Percentiles rank a stretch among this genome's conserved stretches.
Evolutionary conservation across 139 green algal genomes (phyloP).

Genomic region (Tetraselmis chui): DNA sequence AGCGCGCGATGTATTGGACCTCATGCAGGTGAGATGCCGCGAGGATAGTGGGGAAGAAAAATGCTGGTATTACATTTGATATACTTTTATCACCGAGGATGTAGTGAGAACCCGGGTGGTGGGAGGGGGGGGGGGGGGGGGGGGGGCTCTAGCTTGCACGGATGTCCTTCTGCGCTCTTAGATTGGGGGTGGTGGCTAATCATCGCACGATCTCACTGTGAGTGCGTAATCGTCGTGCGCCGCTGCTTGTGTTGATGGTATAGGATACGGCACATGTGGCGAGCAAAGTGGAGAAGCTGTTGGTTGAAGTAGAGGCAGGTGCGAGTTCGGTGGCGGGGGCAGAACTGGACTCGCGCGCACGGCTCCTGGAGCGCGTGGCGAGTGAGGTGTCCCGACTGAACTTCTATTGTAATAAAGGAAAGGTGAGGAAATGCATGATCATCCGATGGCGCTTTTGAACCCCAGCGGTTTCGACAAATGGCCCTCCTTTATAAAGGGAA

Average conservation of each 20-base stretch:
- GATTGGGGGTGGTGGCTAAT: too few species aligned
- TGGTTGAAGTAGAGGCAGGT: conserved; percentile 54
- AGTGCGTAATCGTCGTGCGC: neutral
- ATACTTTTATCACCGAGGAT: too few species aligned
- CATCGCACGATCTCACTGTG: too few species aligned
- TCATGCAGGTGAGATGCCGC: conserved; percentile 40
- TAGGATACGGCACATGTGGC: conserved; percentile 76
- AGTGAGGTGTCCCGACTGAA: conserved; percentile 77
- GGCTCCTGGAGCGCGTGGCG: conserved; percentile 80
- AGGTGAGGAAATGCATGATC: conserved; percentile 39
- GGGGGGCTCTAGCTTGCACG: too few species aligned
- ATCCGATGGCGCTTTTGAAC: too few species aligned
- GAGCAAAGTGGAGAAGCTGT: conserved; percentile 92
- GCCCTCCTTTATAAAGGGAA: too few species aligned
- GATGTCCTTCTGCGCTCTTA: too few species aligned
- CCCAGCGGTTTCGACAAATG: too few species aligned
- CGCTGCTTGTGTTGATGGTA: conserved; percentile 8
- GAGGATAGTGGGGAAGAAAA: too few species aligned
- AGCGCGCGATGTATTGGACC: conserved; percentile 65
- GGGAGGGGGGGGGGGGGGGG: too few species aligned
- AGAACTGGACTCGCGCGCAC: conserved; percentile 49
- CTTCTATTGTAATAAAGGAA: conserved; percentile 63
- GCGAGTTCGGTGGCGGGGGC: neutral
- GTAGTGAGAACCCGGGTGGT: too few species aligned
- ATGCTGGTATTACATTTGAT: too few species aligned